A percentile compares a stretch with the other conserved stretches of the same genome.
Evolutionary conservation across 192 early-diverging fungal species (phyloP).

Genomic region (Phlyctochytrium arcticum): DNA sequence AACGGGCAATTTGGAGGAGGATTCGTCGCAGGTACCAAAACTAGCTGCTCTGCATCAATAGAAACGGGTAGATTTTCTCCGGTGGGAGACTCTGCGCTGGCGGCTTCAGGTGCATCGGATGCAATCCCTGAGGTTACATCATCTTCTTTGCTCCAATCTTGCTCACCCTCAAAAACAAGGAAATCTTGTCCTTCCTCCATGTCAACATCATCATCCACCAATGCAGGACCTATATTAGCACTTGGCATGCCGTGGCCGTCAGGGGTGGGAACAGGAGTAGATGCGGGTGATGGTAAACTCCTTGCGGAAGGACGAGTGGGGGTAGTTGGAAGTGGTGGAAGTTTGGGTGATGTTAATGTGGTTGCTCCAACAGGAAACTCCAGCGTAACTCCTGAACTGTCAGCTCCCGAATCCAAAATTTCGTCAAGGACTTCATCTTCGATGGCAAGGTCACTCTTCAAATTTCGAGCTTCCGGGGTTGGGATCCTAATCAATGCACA

Average conservation of each 20-base stretch:
- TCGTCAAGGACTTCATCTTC: background rate
- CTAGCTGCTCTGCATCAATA: constrained; percentile 8
- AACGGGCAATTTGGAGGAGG: constrained; percentile 1
- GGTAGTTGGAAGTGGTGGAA: background rate
- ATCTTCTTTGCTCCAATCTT: background rate
- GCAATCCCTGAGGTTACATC: background rate
- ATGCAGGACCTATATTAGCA: background rate
- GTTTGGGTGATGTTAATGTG: background rate
- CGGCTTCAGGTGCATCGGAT: background rate
- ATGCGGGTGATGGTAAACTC: constrained; percentile 1
- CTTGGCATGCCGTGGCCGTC: background rate
- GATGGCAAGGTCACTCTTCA: constrained; percentile 6
- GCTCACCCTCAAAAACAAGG: constrained; percentile 8
- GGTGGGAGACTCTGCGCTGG: background rate
- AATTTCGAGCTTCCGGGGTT: constrained; percentile 7
- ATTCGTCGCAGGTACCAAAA: constrained; percentile 11
- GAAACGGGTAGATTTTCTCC: constrained; percentile 9
- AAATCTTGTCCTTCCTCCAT: constrained; percentile 10
- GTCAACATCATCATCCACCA: constrained; percentile 4
- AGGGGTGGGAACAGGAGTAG: background rate
- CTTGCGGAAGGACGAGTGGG: constrained; percentile 8
- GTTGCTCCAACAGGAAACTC: background rate
- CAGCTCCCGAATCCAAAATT: background rate
- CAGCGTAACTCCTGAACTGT: background rate
- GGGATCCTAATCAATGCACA: constrained; percentile 12